phyloP scores from a whole-genome alignment of 75 land plant species.

The Ceratopteris richardii region DNA sequence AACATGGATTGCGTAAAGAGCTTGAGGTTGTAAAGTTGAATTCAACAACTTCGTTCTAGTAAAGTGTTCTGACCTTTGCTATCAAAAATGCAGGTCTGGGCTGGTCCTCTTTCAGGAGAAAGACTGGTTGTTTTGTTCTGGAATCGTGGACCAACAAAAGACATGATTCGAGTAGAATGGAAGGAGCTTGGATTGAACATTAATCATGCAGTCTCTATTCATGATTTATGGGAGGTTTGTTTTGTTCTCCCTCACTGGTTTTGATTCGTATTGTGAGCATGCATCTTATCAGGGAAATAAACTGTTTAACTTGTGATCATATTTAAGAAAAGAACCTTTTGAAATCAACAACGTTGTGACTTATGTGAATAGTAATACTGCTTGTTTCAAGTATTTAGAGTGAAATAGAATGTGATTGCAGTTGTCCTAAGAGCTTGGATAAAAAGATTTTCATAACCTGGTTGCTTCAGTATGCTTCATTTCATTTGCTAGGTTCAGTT shows the following conservation, averaged over 20 bases:
- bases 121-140: conserved; percentile 45
- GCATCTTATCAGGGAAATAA: too few species aligned
- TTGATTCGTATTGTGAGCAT: background rate
- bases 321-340: too few species aligned
- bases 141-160: conserved; percentile 46
- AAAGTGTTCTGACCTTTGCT: too few species aligned
- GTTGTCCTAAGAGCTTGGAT: too few species aligned
- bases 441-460: too few species aligned
- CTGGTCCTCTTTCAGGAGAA: conserved; percentile 45
- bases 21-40: conserved; percentile 35
- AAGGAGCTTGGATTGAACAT: conserved; percentile 40
- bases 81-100: conserved; percentile 89
- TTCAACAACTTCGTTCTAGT: background rate
- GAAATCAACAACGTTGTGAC: too few species aligned
- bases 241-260: background rate
- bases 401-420: too few species aligned
- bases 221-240: conserved; percentile 75
- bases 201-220: conserved; percentile 27
- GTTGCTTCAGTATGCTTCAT: too few species aligned
- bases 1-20: conserved; percentile 10
- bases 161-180: conserved; percentile 50
- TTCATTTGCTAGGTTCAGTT: too few species aligned
- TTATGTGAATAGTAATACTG: too few species aligned
- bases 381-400: too few species aligned
- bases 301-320: too few species aligned